Percentiles rank a stretch among this genome's conserved stretches.
Conservation (phyloP, 2,329 filamentous ascomycete species). For the Graphilbum sp. region DNA sequence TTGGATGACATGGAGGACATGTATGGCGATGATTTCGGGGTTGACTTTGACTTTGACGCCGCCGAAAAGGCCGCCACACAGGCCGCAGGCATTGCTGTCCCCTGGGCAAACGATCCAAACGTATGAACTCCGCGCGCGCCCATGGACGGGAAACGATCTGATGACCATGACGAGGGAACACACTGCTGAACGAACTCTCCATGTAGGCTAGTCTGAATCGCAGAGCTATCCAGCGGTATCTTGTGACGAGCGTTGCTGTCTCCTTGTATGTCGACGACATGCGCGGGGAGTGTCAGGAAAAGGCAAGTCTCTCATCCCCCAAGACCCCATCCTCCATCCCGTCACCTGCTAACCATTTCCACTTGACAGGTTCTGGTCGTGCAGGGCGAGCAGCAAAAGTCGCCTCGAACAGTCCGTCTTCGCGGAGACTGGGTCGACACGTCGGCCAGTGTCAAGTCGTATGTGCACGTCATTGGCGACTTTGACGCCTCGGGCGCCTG, state of each 20-base stretch:
- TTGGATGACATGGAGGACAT: slow-evolving; percentile 21
- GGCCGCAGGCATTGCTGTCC: slow-evolving; percentile 18
- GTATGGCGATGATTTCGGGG: slow-evolving; percentile 60
- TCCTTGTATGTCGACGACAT: slow-evolving; percentile 49
- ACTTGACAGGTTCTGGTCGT: slow-evolving; percentile 57
- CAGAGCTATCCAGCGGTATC: slow-evolving; percentile 72
- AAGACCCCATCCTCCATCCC: not conserved
- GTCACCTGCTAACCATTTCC: not conserved
- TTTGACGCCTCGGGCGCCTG: slow-evolving; percentile 59
- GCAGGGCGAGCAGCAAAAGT: slow-evolving; percentile 56
- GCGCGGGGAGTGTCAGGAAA: slow-evolving; percentile 47
- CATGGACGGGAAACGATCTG: not conserved
- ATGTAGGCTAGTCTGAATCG: slow-evolving; percentile 50
- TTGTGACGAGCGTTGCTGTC: slow-evolving; percentile 58
- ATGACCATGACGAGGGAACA: not conserved
- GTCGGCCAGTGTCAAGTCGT: slow-evolving; percentile 46
- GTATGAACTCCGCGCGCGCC: slow-evolving; percentile 30
- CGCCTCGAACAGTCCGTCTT: slow-evolving; percentile 53
- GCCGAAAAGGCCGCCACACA: slow-evolving; percentile 60
- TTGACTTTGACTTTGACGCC: slow-evolving; percentile 59
- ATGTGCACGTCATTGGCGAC: slow-evolving; percentile 71
- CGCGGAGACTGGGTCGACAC: slow-evolving; percentile 80
- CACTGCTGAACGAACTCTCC: too few species aligned
- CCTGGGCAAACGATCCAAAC: slow-evolving; percentile 18
- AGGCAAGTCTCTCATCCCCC: slow-evolving; percentile 35